phyloP scores from a whole-genome alignment of 2,329 filamentous ascomycete species.

The Exserohilum turcica region DNA sequence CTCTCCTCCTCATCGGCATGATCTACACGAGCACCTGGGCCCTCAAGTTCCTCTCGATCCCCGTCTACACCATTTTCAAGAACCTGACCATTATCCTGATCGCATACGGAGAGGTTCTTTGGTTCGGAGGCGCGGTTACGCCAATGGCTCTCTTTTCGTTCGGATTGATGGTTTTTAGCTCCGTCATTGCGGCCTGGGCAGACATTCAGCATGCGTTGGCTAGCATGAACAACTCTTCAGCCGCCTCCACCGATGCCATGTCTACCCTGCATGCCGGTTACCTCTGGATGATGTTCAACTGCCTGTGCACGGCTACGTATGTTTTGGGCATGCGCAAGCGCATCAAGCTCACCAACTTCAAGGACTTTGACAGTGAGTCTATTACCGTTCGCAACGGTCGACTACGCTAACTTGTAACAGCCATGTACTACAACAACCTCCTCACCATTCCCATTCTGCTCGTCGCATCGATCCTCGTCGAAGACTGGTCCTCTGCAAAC shows the following conservation, averaged over 20 bases:
- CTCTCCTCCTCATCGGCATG: conserved; percentile 95
- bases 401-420: conserved; percentile 55
- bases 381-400: fast-evolving
- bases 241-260: conserved; percentile 73
- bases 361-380: conserved; percentile 94
- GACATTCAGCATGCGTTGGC: conserved; percentile 87
- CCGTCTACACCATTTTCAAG: conserved; percentile 99
- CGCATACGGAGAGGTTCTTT: conserved; percentile 96
- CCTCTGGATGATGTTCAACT: conserved; percentile 97
- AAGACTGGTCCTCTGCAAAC: conserved; percentile 92
- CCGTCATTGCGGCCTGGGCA: conserved; percentile 93
- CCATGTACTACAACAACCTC: conserved; percentile 99
- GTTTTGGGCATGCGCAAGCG: conserved; percentile 94
- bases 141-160: conserved; percentile 89
- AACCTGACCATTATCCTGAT: conserved; percentile 99
- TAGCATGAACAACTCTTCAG: conserved; percentile 58
- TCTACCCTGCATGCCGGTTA: conserved; percentile 94
- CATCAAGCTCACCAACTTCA: conserved; percentile 99
- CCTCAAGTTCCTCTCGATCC: conserved; percentile 93
- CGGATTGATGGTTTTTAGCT: conserved; percentile 94
- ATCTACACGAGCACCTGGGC: conserved; percentile 98
- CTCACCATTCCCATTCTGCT: conserved; percentile 93
- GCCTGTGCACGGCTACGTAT: conserved; percentile 90
- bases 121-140: conserved; percentile 94
- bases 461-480: conserved; percentile 76